These are phyloP conservation scores for Plasmopara viticola DNA, from an alignment of 352 stramenopile species.

Conservation along the genomic window DNA sequence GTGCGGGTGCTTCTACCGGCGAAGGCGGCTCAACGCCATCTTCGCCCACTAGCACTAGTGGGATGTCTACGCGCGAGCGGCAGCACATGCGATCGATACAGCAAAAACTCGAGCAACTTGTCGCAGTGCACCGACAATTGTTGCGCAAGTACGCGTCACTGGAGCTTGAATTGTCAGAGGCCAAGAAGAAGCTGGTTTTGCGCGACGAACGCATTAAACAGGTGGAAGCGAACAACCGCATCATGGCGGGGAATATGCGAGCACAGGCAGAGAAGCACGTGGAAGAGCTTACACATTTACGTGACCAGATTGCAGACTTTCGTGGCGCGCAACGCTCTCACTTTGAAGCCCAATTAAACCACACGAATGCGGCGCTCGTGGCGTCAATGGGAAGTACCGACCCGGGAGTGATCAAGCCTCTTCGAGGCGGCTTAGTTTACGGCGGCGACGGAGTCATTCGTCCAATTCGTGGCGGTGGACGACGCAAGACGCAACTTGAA, in stretches of 20 bases:
- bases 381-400: slow-evolving; percentile 21
- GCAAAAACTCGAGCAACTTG: slow-evolving; percentile 87
- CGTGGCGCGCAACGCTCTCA: slow-evolving; percentile 69
- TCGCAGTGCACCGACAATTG: slow-evolving; percentile 85
- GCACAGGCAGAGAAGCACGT: slow-evolving; percentile 85
- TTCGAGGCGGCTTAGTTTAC: slow-evolving; percentile 63
- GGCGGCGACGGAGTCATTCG: slow-evolving; percentile 58
- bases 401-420: slow-evolving; percentile 51
- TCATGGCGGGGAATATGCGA: slow-evolving; percentile 86
- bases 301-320: slow-evolving; percentile 82
- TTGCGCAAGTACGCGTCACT: slow-evolving; percentile 88
- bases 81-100: slow-evolving; percentile 87
- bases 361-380: slow-evolving; percentile 29
- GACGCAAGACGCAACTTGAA: slow-evolving; percentile 45
- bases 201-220: slow-evolving; percentile 88
- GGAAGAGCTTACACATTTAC: slow-evolving; percentile 79
- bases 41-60: slow-evolving; percentile 35
- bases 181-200: slow-evolving; percentile 84
- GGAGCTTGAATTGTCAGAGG: slow-evolving; percentile 82
- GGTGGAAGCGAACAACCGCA: slow-evolving; percentile 83
- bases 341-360: slow-evolving; percentile 62
- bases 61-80: slow-evolving; percentile 71
- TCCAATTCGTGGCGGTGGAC: slow-evolving; percentile 62
- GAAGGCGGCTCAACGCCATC: slow-evolving; percentile 24
- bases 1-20: slow-evolving; percentile 23